Percentiles rank a stretch among this genome's conserved stretches.
Evolutionary conservation across 169 alveolate genomes (phyloP).

Genomic region (Eimeria maxima): DNA sequence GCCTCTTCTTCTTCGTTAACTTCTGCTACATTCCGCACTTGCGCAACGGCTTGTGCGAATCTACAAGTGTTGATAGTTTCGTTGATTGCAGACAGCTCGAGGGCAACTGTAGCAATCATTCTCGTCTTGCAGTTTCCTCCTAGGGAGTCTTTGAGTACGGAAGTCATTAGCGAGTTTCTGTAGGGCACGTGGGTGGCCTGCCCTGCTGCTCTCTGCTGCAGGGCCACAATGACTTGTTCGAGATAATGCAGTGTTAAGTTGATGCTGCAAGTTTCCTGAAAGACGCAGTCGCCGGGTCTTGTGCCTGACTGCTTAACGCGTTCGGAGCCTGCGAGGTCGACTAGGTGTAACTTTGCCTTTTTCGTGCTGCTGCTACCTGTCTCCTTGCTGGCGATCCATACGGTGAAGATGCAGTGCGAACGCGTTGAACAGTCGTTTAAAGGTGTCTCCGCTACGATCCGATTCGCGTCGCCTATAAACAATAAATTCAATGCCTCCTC

Average conservation of each 20-base stretch:
- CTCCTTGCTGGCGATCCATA: conserved; percentile 93
- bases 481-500: conserved; percentile 96
- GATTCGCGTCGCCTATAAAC: conserved; percentile 96
- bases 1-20: conserved; percentile 95
- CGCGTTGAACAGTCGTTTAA: conserved; percentile 97
- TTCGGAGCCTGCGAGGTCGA: conserved; percentile 98
- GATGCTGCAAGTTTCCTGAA: conserved; percentile 94
- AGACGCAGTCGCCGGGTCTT: conserved; percentile 89
- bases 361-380: conserved; percentile 86
- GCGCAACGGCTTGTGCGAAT: conserved; percentile 84
- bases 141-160: conserved; percentile 95
- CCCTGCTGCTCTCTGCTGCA: conserved; percentile 59
- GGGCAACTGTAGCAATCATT: conserved; percentile 94
- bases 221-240: conserved; percentile 89
- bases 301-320: conserved; percentile 94
- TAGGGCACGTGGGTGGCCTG: conserved; percentile 92
- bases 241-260: conserved; percentile 94
- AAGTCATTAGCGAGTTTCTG: conserved; percentile 96
- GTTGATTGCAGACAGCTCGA: conserved; percentile 90
- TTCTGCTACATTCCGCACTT: conserved; percentile 91
- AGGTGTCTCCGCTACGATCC: conserved; percentile 97
- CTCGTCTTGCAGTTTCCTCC: conserved; percentile 97
- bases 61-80: conserved; percentile 94
- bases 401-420: conserved; percentile 97
- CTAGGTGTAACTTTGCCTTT: conserved; percentile 95